phyloP scores from a whole-genome alignment of 2,329 filamentous ascomycete species.

The Aspergillus neotritici region DNA sequence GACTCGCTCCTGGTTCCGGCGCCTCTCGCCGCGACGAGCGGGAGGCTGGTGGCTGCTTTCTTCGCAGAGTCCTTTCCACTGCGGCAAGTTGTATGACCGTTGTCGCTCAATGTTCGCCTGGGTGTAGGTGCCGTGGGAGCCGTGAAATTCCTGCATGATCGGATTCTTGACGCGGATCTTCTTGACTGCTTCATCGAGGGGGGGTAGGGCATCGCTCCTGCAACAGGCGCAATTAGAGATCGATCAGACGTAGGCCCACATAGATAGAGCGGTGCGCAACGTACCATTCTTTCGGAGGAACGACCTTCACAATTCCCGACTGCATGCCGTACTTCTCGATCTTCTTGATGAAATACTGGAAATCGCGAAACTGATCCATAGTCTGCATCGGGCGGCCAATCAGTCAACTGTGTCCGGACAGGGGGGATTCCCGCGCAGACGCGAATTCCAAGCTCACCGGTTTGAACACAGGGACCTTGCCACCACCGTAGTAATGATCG shows the following conservation, averaged over 20 bases:
- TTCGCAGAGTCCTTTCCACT: slow-evolving; percentile 90
- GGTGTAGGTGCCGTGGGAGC: slow-evolving; percentile 88
- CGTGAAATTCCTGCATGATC: slow-evolving; percentile 97
- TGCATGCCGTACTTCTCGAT: slow-evolving; percentile 95
- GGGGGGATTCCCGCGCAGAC: slow-evolving; percentile 2
- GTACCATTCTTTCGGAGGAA: slow-evolving; percentile 91
- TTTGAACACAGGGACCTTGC: slow-evolving; percentile 87
- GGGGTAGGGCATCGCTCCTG: slow-evolving; percentile 65
- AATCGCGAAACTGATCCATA: slow-evolving; percentile 91
- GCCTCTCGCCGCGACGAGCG: slow-evolving; percentile 66
- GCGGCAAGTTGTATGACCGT: slow-evolving; percentile 89
- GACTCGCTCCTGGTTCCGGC: slow-evolving; percentile 46
- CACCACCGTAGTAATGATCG: slow-evolving; percentile 76
- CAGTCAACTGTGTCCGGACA: slow-evolving; percentile 10
- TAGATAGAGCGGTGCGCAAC: slow-evolving; percentile 19
- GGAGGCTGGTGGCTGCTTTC: slow-evolving; percentile 95
- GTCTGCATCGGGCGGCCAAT: slow-evolving; percentile 45
- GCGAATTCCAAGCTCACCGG: slow-evolving; percentile 54
- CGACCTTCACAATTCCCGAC: slow-evolving; percentile 92
- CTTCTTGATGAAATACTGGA: slow-evolving; percentile 83
- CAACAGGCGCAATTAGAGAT: slow-evolving; percentile 2
- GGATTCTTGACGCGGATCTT: slow-evolving; percentile 91
- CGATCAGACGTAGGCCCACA: not conserved
- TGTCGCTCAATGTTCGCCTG: slow-evolving; percentile 97
- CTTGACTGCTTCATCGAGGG: slow-evolving; percentile 80